Conservation (phyloP, 2,329 filamentous ascomycete species). For the Trichoderma afroharzianum region DNA sequence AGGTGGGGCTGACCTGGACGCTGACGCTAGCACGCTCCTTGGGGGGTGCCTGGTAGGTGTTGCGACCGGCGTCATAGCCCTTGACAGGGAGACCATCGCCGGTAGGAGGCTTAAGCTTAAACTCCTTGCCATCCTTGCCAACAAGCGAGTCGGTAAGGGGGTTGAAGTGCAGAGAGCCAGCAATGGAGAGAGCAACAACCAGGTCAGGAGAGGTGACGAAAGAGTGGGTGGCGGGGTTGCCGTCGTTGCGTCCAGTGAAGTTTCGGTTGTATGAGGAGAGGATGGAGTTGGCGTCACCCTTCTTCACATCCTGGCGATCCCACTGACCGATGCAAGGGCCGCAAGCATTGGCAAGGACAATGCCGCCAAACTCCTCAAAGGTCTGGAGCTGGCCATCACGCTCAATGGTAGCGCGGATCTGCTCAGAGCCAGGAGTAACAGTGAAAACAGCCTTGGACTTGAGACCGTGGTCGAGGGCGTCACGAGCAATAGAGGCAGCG, state of each 20-base stretch:
- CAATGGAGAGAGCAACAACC: constrained; percentile 80
- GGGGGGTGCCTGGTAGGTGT: constrained; percentile 96
- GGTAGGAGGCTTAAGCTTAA: constrained; percentile 75
- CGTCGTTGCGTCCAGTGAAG: constrained; percentile 97
- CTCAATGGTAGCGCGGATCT: constrained; percentile 89
- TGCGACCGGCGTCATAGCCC: constrained; percentile 85
- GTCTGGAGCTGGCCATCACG: constrained; percentile 89
- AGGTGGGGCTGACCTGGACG: constrained; percentile 82
- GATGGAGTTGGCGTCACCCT: constrained; percentile 94
- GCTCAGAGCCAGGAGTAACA: constrained; percentile 94
- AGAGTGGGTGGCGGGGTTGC: constrained; percentile 89
- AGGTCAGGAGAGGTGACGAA: constrained; percentile 91
- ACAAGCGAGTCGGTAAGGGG: constrained; percentile 87
- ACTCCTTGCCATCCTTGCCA: constrained; percentile 95
- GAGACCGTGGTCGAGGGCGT: constrained; percentile 86
- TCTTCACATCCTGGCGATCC: constrained; percentile 90
- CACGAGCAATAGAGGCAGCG: constrained; percentile 83
- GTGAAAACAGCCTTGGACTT: constrained; percentile 94
- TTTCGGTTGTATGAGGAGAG: constrained; percentile 99
- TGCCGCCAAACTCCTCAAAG: constrained; percentile 92
- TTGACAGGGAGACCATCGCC: constrained; percentile 74
- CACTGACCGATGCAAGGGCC: constrained; percentile 92
- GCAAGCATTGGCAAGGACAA: constrained; percentile 93
- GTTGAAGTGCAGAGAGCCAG: constrained; percentile 88
- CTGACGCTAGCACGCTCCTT: constrained; percentile 66